phyloP scores from a whole-genome alignment of 768 basidiomycete species.

The Trametes coccinea region DNA sequence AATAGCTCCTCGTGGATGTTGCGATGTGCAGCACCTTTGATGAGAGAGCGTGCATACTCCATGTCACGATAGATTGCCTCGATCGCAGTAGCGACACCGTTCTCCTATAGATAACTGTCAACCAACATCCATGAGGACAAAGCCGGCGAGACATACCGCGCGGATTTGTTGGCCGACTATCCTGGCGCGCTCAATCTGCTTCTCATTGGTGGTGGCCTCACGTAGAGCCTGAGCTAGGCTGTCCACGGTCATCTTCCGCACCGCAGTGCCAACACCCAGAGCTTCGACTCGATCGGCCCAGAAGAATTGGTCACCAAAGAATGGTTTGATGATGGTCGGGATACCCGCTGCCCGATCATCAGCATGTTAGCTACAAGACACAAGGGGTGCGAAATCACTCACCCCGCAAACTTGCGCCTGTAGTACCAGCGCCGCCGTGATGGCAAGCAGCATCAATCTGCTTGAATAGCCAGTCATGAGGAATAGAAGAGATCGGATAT shows the following conservation, averaged over 20 bases:
- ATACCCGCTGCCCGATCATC: conserved; percentile 63
- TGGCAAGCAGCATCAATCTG: conserved; percentile 96
- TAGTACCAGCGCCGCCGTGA: conserved; percentile 96
- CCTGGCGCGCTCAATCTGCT: conserved; percentile 85
- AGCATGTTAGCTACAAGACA: background rate
- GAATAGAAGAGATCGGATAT: conserved; percentile 81
- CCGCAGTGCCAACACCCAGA: conserved; percentile 84
- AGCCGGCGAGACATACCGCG: conserved; percentile 47
- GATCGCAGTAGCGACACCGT: conserved; percentile 90
- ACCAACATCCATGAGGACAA: too few relatives aligned
- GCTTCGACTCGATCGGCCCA: conserved; percentile 99
- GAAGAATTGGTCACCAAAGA: conserved; percentile 98
- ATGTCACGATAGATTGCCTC: conserved; percentile 96
- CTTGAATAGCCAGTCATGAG: conserved; percentile 95
- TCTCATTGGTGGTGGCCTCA: conserved; percentile 82
- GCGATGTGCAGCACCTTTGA: conserved; percentile 53
- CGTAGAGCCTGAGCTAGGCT: conserved; percentile 75
- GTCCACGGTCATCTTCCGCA: conserved; percentile 85
- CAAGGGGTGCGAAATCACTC: conserved; percentile 21
- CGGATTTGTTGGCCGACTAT: conserved; percentile 86
- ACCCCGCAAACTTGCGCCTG: conserved; percentile 93
- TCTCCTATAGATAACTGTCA: conserved; percentile 57
- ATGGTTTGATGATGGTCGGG: conserved; percentile 94
- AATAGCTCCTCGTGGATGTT: conserved; percentile 25
- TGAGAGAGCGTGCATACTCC: conserved; percentile 87